These are phyloP conservation scores for Ganoderma sp. DNA, from an alignment of 1,284 basidiomycete genomes.

Conservation along the genomic window DNA sequence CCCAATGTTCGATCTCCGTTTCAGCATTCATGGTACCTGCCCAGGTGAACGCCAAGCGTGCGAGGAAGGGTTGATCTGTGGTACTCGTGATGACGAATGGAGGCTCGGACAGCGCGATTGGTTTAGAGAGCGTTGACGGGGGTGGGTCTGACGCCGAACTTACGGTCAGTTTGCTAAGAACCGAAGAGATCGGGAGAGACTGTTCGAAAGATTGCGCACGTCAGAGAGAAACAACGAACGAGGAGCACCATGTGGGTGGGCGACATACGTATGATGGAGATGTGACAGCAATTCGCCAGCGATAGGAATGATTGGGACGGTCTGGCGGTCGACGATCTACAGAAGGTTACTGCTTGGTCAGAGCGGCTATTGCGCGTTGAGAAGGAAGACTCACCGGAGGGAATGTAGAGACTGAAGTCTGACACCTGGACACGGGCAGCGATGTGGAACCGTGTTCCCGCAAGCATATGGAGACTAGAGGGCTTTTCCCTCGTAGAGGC, in stretches of 20 bases:
- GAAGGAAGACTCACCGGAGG: conserved; percentile 51
- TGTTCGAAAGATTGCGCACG: conserved; percentile 33
- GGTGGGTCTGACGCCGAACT: conserved; percentile 50
- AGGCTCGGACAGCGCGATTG: conserved; percentile 49
- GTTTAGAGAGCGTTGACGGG: conserved; percentile 42
- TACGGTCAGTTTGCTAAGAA: conserved; percentile 58
- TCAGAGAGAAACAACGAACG: background rate
- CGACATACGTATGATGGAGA: conserved; percentile 74
- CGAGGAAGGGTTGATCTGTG: conserved; percentile 66
- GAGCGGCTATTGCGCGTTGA: background rate
- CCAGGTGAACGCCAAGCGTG: conserved; percentile 62
- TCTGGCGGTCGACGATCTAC: conserved; percentile 51
- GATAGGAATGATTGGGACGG: conserved; percentile 56
- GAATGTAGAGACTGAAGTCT: conserved; percentile 68
- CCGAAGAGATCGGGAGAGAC: conserved; percentile 59
- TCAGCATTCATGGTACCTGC: conserved; percentile 46
- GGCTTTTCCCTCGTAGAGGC: background rate
- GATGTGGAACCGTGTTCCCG: conserved; percentile 68
- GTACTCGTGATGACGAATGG: conserved; percentile 66
- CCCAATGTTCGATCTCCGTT: conserved; percentile 72
- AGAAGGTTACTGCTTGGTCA: background rate
- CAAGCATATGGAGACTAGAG: conserved; percentile 20
- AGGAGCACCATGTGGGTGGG: background rate
- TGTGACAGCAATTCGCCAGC: conserved; percentile 73
- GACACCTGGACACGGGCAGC: conserved; percentile 63